Conservation (phyloP, 495 filamentous ascomycete genomes). For the Podospora didyma region DNA sequence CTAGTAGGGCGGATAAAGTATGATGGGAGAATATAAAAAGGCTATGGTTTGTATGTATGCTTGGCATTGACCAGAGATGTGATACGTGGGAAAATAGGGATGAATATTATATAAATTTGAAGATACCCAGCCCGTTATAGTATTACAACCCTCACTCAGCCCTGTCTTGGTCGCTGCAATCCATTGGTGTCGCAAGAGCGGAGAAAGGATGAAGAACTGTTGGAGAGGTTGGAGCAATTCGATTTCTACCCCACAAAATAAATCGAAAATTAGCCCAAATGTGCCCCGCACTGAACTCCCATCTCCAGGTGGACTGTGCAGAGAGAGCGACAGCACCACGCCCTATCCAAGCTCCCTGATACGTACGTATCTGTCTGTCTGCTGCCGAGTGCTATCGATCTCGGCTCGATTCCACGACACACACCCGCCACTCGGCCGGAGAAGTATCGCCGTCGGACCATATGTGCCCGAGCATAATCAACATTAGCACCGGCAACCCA, state of each 20-base stretch:
- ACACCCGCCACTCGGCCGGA: neutral
- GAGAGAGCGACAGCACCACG: neutral
- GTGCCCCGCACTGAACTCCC: slow-evolving; percentile 17
- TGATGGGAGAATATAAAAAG: neutral
- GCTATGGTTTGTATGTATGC: neutral
- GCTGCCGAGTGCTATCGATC: neutral
- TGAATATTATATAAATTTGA: neutral
- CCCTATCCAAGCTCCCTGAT: too few species aligned
- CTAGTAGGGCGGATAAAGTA: slow-evolving; percentile 2
- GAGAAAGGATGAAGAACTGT: neutral
- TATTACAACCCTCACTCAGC: too few species aligned
- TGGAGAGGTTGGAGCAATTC: neutral
- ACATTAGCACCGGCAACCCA: neutral
- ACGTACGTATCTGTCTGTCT: neutral
- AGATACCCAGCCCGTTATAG: neutral
- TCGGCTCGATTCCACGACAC: neutral
- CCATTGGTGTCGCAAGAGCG: neutral
- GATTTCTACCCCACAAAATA: slow-evolving; percentile 19
- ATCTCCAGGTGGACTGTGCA: neutral
- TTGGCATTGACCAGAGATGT: neutral
- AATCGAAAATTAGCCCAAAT: slow-evolving; percentile 11
- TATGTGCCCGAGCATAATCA: slow-evolving; percentile 13
- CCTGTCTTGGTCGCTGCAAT: too few species aligned
- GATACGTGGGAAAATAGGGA: neutral
- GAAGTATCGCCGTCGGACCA: neutral